These are phyloP conservation scores for Gonapodya prolifera DNA, from an alignment of 192 early-diverging fungal genomes.

Conservation along the genomic window DNA sequence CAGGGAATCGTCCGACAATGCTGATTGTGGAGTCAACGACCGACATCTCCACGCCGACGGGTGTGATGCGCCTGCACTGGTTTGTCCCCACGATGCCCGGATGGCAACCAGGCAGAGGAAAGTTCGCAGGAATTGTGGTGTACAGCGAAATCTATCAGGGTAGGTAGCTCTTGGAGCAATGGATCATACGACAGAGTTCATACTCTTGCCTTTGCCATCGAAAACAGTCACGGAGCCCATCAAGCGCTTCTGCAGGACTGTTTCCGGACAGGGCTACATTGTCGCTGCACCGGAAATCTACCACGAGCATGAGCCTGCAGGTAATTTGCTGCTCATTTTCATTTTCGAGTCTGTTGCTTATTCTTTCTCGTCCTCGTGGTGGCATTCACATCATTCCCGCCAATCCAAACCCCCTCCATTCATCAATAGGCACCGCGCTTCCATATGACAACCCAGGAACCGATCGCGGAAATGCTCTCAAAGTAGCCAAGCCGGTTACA, in stretches of 20 bases:
- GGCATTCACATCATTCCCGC: too few species aligned
- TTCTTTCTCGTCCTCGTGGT: too few species aligned
- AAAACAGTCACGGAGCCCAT: slow-evolving; percentile 4
- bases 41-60: neutral
- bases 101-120: neutral
- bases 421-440: slow-evolving; percentile 17
- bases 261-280: slow-evolving; percentile 19
- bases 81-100: slow-evolving; percentile 1
- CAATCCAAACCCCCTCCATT: too few species aligned
- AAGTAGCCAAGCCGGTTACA: slow-evolving; percentile 20
- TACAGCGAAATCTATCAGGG: slow-evolving; percentile 3
- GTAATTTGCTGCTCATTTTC: slow-evolving; percentile 6
- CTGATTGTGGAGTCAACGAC: neutral
- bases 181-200: neutral
- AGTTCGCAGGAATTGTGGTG: neutral
- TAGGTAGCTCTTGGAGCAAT: neutral
- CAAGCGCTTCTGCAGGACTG: slow-evolving; percentile 3
- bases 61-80: neutral
- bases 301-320: slow-evolving; percentile 45
- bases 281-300: slow-evolving; percentile 48
- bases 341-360: neutral
- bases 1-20: too few species aligned
- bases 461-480: slow-evolving; percentile 46
- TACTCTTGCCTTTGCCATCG: neutral
- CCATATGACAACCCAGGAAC: slow-evolving; percentile 42